Evolutionary conservation across 2,329 filamentous ascomycete genomes (phyloP).

Genomic region (Xylaria multiplex): DNA sequence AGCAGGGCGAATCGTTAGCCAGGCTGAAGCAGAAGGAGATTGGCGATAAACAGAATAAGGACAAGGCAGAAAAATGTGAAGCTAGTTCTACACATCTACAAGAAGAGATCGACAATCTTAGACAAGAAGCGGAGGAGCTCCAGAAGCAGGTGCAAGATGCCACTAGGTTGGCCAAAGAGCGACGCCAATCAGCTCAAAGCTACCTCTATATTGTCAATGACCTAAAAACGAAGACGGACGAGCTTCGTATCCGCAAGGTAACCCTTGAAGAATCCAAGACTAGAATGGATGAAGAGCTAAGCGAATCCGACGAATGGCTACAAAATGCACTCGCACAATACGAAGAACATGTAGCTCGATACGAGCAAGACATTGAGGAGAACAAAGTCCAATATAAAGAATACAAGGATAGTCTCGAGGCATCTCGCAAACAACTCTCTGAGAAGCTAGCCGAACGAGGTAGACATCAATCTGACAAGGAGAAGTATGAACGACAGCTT

Average conservation of each 20-base stretch:
- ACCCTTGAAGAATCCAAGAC: slow-evolving; percentile 75
- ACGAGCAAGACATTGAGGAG: slow-evolving; percentile 69
- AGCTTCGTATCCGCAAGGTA: slow-evolving; percentile 74
- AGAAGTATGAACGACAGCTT: slow-evolving; percentile 84
- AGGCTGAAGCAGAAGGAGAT: slow-evolving; percentile 79
- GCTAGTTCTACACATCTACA: slow-evolving; percentile 73
- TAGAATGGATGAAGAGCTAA: slow-evolving; percentile 76
- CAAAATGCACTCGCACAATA: slow-evolving; percentile 79
- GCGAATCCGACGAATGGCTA: slow-evolving; percentile 81
- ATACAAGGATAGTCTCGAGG: slow-evolving; percentile 63
- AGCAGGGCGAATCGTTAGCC: slow-evolving; percentile 78
- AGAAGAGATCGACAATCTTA: slow-evolving; percentile 71
- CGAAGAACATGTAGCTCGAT: slow-evolving; percentile 75
- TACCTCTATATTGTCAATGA: slow-evolving; percentile 80
- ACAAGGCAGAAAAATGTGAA: slow-evolving; percentile 78
- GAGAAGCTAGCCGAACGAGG: slow-evolving; percentile 73
- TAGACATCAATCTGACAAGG: slow-evolving; percentile 84
- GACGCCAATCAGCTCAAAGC: slow-evolving; percentile 76
- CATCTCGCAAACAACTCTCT: slow-evolving; percentile 59
- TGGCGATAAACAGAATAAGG: slow-evolving; percentile 84
- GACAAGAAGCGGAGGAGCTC: slow-evolving; percentile 67
- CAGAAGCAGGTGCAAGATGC: slow-evolving; percentile 70
- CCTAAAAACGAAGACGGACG: slow-evolving; percentile 79
- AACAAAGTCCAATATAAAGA: slow-evolving; percentile 73
- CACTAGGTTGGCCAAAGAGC: slow-evolving; percentile 67